A percentile compares a stretch with the other conserved stretches of the same genome.
phyloP scores from a whole-genome alignment of 2,329 filamentous ascomycete species.

The Fusarium annulatum region DNA sequence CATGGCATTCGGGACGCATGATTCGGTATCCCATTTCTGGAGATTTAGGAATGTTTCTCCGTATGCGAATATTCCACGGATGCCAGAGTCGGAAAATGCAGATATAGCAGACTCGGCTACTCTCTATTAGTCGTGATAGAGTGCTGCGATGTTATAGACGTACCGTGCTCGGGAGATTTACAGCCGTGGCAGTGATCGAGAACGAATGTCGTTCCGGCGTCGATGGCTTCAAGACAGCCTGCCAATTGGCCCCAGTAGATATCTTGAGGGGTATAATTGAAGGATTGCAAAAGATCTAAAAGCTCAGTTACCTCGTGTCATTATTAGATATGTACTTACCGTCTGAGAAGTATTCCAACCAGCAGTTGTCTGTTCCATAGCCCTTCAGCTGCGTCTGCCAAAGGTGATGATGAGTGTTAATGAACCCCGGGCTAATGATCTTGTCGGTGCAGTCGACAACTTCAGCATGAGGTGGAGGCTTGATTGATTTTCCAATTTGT shows the following conservation, averaged over 20 bases:
- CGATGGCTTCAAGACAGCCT: background rate
- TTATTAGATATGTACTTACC: background rate
- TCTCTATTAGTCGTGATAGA: fast-evolving
- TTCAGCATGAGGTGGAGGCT: background rate
- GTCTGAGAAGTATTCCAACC: background rate
- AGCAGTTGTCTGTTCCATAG: background rate
- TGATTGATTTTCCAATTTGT: background rate
- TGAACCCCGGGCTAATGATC: slow-evolving; percentile 24
- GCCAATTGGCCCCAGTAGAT: slow-evolving; percentile 1
- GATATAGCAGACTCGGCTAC: background rate
- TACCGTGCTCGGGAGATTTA: background rate
- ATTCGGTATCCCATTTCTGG: background rate
- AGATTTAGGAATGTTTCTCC: background rate
- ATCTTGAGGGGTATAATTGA: background rate
- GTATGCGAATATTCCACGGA: background rate
- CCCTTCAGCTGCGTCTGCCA: slow-evolving; percentile 23
- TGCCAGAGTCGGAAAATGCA: background rate
- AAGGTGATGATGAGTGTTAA: slow-evolving; percentile 32
- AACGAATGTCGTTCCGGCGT: slow-evolving; percentile 1
- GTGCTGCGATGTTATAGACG: fast-evolving
- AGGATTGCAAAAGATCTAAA: background rate
- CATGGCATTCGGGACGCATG: background rate
- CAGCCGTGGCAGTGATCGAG: background rate
- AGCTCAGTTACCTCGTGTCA: too few relatives aligned
- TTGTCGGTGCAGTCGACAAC: slow-evolving; percentile 19